Conservation (phyloP, 2,329 filamentous ascomycete genomes). For the Ophioceras dolichostomum region DNA sequence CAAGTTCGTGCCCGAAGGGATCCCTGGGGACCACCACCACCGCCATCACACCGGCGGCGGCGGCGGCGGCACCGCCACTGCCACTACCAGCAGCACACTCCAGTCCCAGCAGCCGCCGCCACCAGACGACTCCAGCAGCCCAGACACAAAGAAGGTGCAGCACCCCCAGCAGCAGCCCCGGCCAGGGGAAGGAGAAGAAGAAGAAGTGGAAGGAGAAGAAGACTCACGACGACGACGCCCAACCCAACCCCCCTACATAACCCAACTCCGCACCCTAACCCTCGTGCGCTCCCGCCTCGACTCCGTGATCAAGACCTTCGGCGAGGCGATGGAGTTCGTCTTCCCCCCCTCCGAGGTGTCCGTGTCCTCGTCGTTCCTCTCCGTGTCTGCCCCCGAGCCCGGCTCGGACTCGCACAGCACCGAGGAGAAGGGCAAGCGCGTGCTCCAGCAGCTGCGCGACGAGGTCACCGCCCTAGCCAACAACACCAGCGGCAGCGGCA, state of each 20-base stretch:
- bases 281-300: constrained; percentile 77
- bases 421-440: constrained; percentile 78
- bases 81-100: not conserved
- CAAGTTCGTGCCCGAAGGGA: constrained; percentile 52
- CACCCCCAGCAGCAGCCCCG: not conserved
- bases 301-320: constrained; percentile 80
- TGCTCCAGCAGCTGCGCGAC: constrained; percentile 55
- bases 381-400: constrained; percentile 74
- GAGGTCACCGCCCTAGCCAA: constrained; percentile 59
- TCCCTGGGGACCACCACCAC: too few species aligned
- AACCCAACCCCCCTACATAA: constrained; percentile 55
- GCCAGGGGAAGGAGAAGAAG: not conserved
- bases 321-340: constrained; percentile 90
- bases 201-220: not conserved
- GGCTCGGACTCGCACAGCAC: constrained; percentile 50
- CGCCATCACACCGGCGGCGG: too few species aligned
- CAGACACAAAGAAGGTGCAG: not conserved
- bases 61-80: constrained; percentile 5
- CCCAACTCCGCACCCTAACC: constrained; percentile 69
- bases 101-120: not conserved
- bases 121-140: constrained; percentile 1
- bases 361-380: constrained; percentile 74
- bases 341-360: constrained; percentile 81
- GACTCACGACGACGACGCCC: constrained; percentile 6
- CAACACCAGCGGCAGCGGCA: constrained; percentile 19